Base-by-base conservation (phyloP, 2,329 filamentous ascomycete genomes). In the Ophiostoma sp. region DNA sequence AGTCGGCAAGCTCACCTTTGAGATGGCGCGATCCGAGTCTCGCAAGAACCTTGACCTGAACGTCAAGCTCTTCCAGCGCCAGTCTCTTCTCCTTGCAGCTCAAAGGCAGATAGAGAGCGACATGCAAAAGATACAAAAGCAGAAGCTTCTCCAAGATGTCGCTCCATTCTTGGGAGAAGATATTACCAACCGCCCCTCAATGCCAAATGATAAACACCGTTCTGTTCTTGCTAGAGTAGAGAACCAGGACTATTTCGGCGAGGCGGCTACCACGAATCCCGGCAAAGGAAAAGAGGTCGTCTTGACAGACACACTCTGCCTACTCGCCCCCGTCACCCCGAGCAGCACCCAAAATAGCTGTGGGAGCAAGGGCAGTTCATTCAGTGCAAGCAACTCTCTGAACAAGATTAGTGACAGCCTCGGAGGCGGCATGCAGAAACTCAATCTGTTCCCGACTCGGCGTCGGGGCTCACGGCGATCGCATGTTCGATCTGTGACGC, bases 51-150 rank as follows among this genome's bases (percentile, higher is more conserved):
- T 76, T 2, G 75, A 76, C 48, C 69, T 76, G 8, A 70, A 76
- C 15, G 74, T 72, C n/a, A 70, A 61, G 15, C 72, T 76, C 0
- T 76, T 76, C 42, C 76, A 76, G 45, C 74, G 76, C 1, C 75
- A 76, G 50, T 76, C 76, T 1, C 57, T 76, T 2, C 72, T 76
- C 22, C 48, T 74, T 31, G 76, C 76, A 15, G 76, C 76, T 22
- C 74, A 73, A 31, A 72, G 33, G 8, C 74, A 76, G 57, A 75
- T 74, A 7, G 72, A 73, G 9, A 55, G 55, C 0, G 45, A 71
- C 52, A 25, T 69, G 9, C 52, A 42, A 25, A 50, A 61, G 22
- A 6, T 36, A 11, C 48, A 55, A 7, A 42, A n/a, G 5, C 59
- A 39, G 3, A 61, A 64, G 45, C 63, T 66, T 1, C 45, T 72